phyloP scores from a whole-genome alignment of 2,329 filamentous ascomycete species.

The Talaromyces piceae region DNA sequence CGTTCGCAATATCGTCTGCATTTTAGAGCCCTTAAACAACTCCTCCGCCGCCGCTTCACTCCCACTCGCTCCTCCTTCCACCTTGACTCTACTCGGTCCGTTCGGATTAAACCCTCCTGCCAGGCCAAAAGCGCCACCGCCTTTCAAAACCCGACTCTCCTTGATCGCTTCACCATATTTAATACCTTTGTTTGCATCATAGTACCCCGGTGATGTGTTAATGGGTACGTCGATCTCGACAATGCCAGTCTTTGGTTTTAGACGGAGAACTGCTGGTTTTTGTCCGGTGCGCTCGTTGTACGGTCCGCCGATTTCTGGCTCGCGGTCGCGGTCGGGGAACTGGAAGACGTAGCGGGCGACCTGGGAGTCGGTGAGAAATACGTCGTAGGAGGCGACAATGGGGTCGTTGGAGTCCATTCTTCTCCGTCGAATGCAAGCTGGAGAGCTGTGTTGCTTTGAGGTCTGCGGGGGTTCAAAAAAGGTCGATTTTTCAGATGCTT shows the following conservation, averaged over 20 bases:
- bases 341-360: constrained; percentile 74
- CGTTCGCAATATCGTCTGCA: constrained; percentile 56
- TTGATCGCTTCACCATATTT: constrained; percentile 72
- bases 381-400: constrained; percentile 67
- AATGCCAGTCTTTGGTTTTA: constrained; percentile 76
- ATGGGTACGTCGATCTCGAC: constrained; percentile 89
- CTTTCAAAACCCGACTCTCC: constrained; percentile 45
- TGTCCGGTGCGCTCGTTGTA: constrained; percentile 51
- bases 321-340: constrained; percentile 59
- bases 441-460: neutral
- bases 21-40: constrained; percentile 18
- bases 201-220: constrained; percentile 57
- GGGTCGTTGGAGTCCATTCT: constrained; percentile 48
- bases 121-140: constrained; percentile 62
- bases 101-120: constrained; percentile 63
- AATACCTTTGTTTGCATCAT: constrained; percentile 76
- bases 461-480: neutral
- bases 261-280: constrained; percentile 64
- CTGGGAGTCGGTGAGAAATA: constrained; percentile 73
- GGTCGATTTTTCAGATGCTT: neutral
- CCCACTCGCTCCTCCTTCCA: constrained; percentile 14
- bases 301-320: constrained; percentile 45
- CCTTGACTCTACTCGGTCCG: constrained; percentile 17
- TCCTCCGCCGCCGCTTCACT: constrained; percentile 23
- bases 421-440: neutral